These are phyloP conservation scores for Wallacemonas rigidus DNA, from an alignment of 208 protist genomes.

Conservation along the genomic window DNA sequence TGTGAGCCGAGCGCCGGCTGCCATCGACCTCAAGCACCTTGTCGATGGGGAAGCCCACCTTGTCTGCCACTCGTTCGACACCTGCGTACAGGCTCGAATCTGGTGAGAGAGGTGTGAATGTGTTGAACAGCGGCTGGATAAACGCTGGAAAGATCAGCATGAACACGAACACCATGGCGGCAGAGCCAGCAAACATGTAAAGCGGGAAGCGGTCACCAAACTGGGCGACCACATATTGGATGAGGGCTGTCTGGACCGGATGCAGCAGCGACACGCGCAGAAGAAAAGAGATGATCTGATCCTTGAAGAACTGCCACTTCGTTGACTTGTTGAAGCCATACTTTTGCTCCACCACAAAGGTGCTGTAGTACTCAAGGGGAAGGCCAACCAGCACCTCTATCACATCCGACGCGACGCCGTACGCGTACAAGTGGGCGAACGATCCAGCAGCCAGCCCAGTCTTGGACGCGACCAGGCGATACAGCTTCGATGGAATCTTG, in stretches of 20 bases:
- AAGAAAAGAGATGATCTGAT: constrained; percentile 61
- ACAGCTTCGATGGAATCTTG: constrained; percentile 42
- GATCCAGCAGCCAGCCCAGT: constrained; percentile 34
- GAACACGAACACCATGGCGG: constrained; percentile 41
- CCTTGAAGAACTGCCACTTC: constrained; percentile 60
- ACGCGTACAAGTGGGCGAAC: constrained; percentile 64
- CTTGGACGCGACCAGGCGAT: constrained; percentile 25
- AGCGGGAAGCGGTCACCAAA: constrained; percentile 84
- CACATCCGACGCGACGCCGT: constrained; percentile 34
- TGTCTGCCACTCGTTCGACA: constrained; percentile 50
- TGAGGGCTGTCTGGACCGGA: constrained; percentile 45
- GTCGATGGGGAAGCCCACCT: constrained; percentile 67
- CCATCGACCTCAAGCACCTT: constrained; percentile 80
- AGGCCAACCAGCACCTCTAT: constrained; percentile 47
- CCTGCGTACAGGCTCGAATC: constrained; percentile 40
- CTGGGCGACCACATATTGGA: constrained; percentile 58
- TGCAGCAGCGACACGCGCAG: constrained; percentile 53
- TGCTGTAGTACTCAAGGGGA: constrained; percentile 75
- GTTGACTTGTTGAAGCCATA: constrained; percentile 91
- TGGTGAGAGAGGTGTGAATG: constrained; percentile 57
- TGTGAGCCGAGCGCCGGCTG: constrained; percentile 76
- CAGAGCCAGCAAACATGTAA: constrained; percentile 58
- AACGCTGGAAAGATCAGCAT: constrained; percentile 66
- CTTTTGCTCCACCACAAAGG: constrained; percentile 83
- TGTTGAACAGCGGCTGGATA: constrained; percentile 92